phyloP scores from a whole-genome alignment of 208 protist species.

The Leishmania major region DNA sequence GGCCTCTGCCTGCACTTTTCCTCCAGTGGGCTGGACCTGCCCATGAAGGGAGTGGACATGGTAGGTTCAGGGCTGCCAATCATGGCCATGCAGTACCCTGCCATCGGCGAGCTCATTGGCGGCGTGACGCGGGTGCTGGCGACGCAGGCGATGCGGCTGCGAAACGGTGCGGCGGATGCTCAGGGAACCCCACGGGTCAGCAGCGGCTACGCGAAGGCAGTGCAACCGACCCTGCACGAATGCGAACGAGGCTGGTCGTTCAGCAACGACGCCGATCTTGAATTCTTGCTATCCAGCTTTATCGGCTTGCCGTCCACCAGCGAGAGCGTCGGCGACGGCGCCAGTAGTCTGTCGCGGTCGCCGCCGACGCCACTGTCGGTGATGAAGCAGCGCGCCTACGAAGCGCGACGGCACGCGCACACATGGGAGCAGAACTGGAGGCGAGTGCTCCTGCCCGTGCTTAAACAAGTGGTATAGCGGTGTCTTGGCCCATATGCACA shows the following conservation, averaged over 20 bases:
- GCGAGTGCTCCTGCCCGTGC: conserved; percentile 40
- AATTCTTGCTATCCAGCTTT: conserved; percentile 47
- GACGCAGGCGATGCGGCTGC: conserved; percentile 27
- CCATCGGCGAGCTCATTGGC: conserved; percentile 91
- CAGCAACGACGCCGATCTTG: conserved; percentile 51
- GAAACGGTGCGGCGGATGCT: neutral
- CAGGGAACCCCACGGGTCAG: conserved; percentile 17
- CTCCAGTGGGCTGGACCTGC: conserved; percentile 95
- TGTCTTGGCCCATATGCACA: neutral
- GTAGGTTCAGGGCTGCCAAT: conserved; percentile 94
- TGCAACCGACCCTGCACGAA: conserved; percentile 33
- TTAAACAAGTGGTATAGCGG: conserved; percentile 37
- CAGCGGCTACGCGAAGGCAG: neutral
- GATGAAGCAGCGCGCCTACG: conserved; percentile 34
- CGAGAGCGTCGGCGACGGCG: conserved; percentile 2
- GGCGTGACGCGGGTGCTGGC: conserved; percentile 30
- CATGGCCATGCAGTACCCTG: conserved; percentile 84
- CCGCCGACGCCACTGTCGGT: conserved; percentile 24
- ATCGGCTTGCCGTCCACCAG: conserved; percentile 31
- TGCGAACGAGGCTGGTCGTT: conserved; percentile 75
- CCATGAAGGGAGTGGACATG: conserved; percentile 99
- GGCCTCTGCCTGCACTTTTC: conserved; percentile 96
- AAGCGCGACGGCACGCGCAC: conserved; percentile 24
- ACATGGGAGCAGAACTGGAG: conserved; percentile 81
- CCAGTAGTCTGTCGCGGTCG: neutral